These are phyloP conservation scores for Naganishia albida DNA, from an alignment of 1,284 basidiomycete genomes.

Conservation along the genomic window DNA sequence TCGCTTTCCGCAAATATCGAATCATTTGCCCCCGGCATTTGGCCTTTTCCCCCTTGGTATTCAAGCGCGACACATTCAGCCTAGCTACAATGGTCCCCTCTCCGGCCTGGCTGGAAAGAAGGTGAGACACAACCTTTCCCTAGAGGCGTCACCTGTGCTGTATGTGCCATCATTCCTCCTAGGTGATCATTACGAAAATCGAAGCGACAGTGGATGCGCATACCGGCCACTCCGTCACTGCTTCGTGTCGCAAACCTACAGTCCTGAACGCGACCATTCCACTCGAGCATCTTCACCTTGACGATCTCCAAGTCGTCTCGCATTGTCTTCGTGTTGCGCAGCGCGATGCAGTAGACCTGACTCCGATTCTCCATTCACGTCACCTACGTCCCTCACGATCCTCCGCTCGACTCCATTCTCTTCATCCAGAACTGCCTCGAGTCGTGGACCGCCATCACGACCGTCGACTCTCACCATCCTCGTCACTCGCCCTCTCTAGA, in stretches of 20 bases:
- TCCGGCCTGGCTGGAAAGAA: neutral
- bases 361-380: neutral
- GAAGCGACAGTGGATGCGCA: neutral
- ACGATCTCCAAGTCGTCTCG: neutral
- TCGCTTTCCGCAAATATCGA: too few species aligned
- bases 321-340: neutral
- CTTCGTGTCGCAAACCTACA: neutral
- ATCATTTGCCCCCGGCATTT: too few species aligned
- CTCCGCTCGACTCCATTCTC: neutral
- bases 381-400: neutral
- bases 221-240: neutral
- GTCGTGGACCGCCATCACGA: neutral
- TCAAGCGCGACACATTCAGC: too few species aligned
- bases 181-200: slow-evolving; percentile 7
- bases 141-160: slow-evolving; percentile 11
- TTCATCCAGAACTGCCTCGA: neutral
- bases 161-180: slow-evolving; percentile 17
- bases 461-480: slow-evolving; percentile 4
- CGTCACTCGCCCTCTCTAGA: neutral
- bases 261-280: neutral
- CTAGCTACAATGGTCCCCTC: too few species aligned
- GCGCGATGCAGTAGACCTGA: slow-evolving; percentile 3
- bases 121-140: slow-evolving; percentile 11
- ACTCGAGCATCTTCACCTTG: neutral
- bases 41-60: too few species aligned